Percentiles rank a stretch among this genome's conserved stretches.
These are phyloP conservation scores for Ganoderma boninense DNA, from an alignment of 1,284 basidiomycete species.

Conservation along the genomic window DNA sequence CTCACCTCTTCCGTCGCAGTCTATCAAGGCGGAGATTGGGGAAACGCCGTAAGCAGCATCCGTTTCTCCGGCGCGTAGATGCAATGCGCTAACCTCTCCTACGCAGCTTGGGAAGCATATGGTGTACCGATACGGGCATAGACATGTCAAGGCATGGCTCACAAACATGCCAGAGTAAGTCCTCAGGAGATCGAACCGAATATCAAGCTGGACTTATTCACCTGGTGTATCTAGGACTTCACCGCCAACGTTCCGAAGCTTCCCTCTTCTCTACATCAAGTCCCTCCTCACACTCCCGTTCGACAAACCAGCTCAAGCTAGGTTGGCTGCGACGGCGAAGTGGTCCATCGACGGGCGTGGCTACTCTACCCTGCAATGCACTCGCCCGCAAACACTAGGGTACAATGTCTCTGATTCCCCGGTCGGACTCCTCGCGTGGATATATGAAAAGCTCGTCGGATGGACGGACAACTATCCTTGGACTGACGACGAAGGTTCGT, in stretches of 20 bases:
- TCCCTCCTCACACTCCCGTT: not conserved
- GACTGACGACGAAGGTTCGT: constrained; percentile 11
- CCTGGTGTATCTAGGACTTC: not conserved
- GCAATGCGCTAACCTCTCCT: not conserved
- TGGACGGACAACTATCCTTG: constrained; percentile 4
- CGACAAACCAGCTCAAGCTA: not conserved
- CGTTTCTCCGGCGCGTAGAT: not conserved
- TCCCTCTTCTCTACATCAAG: constrained; percentile 3
- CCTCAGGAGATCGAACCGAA: not conserved
- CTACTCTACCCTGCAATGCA: constrained; percentile 52
- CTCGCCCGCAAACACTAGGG: constrained; percentile 64
- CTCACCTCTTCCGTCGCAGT: not conserved
- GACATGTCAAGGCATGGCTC: constrained; percentile 33
- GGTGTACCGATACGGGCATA: constrained; percentile 26
- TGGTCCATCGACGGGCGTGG: constrained; percentile 46
- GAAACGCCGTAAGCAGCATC: not conserved
- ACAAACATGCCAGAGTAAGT: constrained; percentile 34
- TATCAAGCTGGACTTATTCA: not conserved
- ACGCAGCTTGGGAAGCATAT: constrained; percentile 15
- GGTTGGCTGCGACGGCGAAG: not conserved
- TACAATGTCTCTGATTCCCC: constrained; percentile 65
- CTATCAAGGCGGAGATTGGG: constrained; percentile 3
- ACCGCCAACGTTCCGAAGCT: not conserved
- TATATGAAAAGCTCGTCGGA: constrained; percentile 8
- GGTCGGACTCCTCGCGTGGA: constrained; percentile 55